Evolutionary conservation across 495 filamentous ascomycete species (phyloP).

Genomic region (Beverwykella pulmonaria): DNA sequence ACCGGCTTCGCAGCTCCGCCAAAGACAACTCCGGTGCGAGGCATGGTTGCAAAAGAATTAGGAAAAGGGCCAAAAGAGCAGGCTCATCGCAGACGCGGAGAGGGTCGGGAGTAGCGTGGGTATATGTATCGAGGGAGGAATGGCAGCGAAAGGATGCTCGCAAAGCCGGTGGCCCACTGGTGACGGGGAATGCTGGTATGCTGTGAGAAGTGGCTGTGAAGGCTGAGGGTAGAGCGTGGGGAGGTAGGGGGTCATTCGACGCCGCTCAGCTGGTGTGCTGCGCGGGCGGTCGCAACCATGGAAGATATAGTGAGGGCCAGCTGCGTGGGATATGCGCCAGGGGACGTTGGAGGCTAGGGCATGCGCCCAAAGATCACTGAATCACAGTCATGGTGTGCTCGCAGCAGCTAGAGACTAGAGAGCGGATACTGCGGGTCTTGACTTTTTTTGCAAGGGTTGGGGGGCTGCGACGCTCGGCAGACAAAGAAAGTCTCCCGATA

Average conservation of each 20-base stretch:
- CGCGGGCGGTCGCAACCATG: background rate
- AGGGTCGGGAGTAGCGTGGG: background rate
- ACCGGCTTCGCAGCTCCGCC: slow-evolving; percentile 24
- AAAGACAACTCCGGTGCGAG: slow-evolving; percentile 27
- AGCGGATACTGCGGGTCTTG: slow-evolving; percentile 25
- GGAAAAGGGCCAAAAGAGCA: slow-evolving; percentile 11
- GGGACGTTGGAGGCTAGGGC: background rate
- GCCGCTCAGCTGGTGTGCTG: slow-evolving; percentile 14
- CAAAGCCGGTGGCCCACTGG: background rate
- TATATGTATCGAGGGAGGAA: slow-evolving; percentile 21
- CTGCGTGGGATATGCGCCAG: slow-evolving; percentile 10
- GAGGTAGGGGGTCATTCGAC: slow-evolving; percentile 15
- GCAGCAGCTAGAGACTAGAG: background rate
- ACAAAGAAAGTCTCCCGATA: slow-evolving; percentile 32
- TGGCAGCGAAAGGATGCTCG: background rate
- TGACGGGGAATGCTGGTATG: background rate
- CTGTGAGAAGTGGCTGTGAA: slow-evolving; percentile 20
- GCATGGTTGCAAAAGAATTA: slow-evolving; percentile 27
- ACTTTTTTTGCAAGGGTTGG: background rate
- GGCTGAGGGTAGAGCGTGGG: slow-evolving; percentile 3
- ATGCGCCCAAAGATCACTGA: background rate
- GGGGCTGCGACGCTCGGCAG: background rate
- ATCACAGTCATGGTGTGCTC: slow-evolving; percentile 10
- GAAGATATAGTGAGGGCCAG: background rate
- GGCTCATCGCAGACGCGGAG: slow-evolving; percentile 2